These are phyloP conservation scores for Baeospora myosura DNA, from an alignment of 1,284 basidiomycete genomes.

Conservation along the genomic window DNA sequence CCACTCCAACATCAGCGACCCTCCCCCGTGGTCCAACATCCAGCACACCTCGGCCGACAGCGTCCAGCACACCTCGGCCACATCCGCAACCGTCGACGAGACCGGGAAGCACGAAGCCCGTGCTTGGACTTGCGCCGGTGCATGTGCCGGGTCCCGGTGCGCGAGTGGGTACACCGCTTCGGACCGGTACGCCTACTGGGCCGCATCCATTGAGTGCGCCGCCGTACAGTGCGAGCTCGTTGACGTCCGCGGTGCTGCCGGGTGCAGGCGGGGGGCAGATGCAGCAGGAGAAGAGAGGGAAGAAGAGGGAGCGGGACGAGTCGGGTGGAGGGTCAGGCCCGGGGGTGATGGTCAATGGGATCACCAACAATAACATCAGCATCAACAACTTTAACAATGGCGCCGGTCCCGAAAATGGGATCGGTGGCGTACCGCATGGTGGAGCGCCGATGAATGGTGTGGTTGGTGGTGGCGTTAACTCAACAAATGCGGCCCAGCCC, in stretches of 20 bases:
- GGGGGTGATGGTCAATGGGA: constrained; percentile 14
- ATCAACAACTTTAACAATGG: constrained; percentile 3
- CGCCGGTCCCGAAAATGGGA: not conserved
- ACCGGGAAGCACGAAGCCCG: constrained; percentile 16
- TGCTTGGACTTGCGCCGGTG: constrained; percentile 16
- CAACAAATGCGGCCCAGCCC: constrained; percentile 12
- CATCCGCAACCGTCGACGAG: constrained; percentile 1
- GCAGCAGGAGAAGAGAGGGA: constrained; percentile 32
- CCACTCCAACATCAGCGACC: constrained; percentile 14
- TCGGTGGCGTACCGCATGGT: constrained; percentile 4
- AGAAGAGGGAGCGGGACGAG: constrained; percentile 46
- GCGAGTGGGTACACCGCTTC: constrained; percentile 21
- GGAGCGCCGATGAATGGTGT: constrained; percentile 10
- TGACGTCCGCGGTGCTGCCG: constrained; percentile 3
- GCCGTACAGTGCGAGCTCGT: constrained; percentile 15
- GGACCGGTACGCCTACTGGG: constrained; percentile 24
- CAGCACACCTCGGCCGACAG: not conserved
- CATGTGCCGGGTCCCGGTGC: constrained; percentile 13
- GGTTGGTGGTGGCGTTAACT: constrained; percentile 11
- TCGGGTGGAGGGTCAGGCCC: constrained; percentile 14
- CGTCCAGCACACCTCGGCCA: constrained; percentile 2
- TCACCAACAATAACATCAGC: constrained; percentile 17
- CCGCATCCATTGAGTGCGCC: constrained; percentile 23
- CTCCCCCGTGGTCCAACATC: not conserved
- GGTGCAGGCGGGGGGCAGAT: constrained; percentile 15